Conservation (phyloP, 2,329 filamentous ascomycete genomes). For the Pezicula radicicola region DNA sequence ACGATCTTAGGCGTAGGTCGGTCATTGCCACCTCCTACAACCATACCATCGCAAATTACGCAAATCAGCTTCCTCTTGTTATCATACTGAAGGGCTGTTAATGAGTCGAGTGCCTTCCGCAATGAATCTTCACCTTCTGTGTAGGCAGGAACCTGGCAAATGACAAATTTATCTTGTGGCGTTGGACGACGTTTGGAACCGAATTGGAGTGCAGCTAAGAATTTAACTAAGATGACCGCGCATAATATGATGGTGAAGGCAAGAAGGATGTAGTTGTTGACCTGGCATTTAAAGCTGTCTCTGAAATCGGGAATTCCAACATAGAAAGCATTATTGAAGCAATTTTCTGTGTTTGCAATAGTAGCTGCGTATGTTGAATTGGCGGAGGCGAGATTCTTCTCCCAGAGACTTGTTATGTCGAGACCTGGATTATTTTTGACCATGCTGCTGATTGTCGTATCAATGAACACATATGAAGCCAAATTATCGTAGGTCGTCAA, state of each 20-base stretch:
- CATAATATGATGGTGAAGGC: conserved; percentile 84
- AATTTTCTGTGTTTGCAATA: conserved; percentile 68
- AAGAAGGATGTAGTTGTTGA: conserved; percentile 88
- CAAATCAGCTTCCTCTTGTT: conserved; percentile 97
- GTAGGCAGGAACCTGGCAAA: conserved; percentile 96
- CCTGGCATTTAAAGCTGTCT: conserved; percentile 68
- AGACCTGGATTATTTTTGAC: conserved; percentile 74
- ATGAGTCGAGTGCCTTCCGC: conserved; percentile 86
- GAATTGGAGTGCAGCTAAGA: conserved; percentile 88
- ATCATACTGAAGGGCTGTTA: conserved; percentile 93
- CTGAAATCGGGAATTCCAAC: conserved; percentile 85
- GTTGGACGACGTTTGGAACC: conserved; percentile 86
- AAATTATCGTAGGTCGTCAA: conserved; percentile 49
- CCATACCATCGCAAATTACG: conserved; percentile 95
- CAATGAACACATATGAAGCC: conserved; percentile 67
- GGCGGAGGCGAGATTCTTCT: conserved; percentile 44
- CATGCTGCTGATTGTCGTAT: conserved; percentile 61
- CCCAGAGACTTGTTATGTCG: conserved; percentile 70
- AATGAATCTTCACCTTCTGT: conserved; percentile 97
- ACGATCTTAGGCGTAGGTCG: conserved; percentile 94
- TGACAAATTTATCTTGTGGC: conserved; percentile 97
- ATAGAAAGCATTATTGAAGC: conserved; percentile 81
- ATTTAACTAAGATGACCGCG: conserved; percentile 79
- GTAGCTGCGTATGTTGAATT: conserved; percentile 49
- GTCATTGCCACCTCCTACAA: conserved; percentile 90